phyloP scores from a whole-genome alignment of 1,284 basidiomycete genomes.

The Malassezia caprae region DNA sequence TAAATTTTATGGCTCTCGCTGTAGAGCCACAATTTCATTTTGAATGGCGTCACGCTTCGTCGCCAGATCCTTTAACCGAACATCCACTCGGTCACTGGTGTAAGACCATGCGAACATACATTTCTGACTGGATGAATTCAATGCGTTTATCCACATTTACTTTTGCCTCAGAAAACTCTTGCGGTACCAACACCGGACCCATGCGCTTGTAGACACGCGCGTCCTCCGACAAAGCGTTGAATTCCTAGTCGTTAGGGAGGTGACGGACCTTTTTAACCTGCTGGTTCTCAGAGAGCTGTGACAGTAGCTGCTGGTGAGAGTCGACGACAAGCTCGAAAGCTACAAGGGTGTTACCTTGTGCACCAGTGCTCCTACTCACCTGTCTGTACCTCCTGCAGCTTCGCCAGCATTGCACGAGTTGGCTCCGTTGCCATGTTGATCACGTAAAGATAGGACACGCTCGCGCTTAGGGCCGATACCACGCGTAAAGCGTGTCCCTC shows the following conservation, averaged over 20 bases:
- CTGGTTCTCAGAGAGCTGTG: conserved; percentile 84
- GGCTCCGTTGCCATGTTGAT: not conserved
- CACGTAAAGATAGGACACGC: not conserved
- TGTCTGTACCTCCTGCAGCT: conserved; percentile 9
- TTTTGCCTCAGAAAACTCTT: conserved; percentile 79
- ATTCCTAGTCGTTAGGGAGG: conserved; percentile 58
- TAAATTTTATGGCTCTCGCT: not conserved
- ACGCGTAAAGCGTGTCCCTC: not conserved
- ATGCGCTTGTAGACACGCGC: conserved; percentile 85
- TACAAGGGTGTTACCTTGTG: not conserved
- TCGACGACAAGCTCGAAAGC: conserved; percentile 34
- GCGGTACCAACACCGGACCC: conserved; percentile 79
- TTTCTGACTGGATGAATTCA: conserved; percentile 78
- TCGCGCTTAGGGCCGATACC: not conserved
- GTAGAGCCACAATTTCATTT: conserved; percentile 14
- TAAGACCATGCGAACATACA: conserved; percentile 55
- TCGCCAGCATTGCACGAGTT: not conserved
- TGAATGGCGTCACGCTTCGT: conserved; percentile 13
- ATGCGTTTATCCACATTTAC: conserved; percentile 80
- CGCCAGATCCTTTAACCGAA: conserved; percentile 3
- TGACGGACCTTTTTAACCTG: conserved; percentile 69
- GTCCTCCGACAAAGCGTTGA: conserved; percentile 62
- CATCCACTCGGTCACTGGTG: conserved; percentile 14
- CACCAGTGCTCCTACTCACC: not conserved
- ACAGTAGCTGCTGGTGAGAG: conserved; percentile 34